Base-by-base conservation (phyloP, 1,284 basidiomycete species). In the Paramarasmius palmivorus region DNA sequence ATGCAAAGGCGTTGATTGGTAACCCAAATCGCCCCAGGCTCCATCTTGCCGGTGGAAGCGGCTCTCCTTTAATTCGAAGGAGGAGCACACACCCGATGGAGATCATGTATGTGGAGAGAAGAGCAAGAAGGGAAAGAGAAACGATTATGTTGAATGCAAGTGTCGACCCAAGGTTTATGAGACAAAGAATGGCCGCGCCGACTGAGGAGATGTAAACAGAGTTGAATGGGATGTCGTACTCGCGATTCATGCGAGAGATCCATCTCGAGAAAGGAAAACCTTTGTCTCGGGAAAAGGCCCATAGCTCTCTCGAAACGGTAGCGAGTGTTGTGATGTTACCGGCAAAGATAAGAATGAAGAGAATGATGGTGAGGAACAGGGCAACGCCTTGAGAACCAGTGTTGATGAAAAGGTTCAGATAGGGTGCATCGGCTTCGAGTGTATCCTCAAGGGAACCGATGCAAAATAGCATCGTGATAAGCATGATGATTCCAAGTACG, bases 131-230 rank as follows among this genome's bases (percentile, higher is more conserved):
- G 6, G 41, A 44, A 19, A 44, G 20, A 14, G 41, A 44, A 26
- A 44, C 41, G 41, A 44, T 44, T 12, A 44, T 44, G 41, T 44
- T 44, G 41, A 44, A 44, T 26, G 41, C 41, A 3, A 44, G 41
- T 44, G 41, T 19, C 3, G 41, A 44, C 15, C 41, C 41, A 20
- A 44, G 20, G 20, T 44, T 44, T 12, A 44, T 44, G 41, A 44
- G 41, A 6, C 20, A 15, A 14, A 44, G 41, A 26, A 44, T 44
- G 7, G 20, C 41, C 15, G 20, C 20, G 41, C 20, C 14, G 12
- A 44, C 20, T 14, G 20, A 23, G 23, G 41, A 23, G 5, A 44
- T 12, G 41, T 44, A 44, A 14, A 44, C 41, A 26, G 41, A 20
- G 23, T 44, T 44, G n/a, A 23, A 20, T 44, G 41, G 41, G 20